Percentiles rank a stretch among this genome's conserved stretches.
These are phyloP conservation scores for Lactifluus pinguis DNA, from an alignment of 768 basidiomycete species.

Conservation along the genomic window DNA sequence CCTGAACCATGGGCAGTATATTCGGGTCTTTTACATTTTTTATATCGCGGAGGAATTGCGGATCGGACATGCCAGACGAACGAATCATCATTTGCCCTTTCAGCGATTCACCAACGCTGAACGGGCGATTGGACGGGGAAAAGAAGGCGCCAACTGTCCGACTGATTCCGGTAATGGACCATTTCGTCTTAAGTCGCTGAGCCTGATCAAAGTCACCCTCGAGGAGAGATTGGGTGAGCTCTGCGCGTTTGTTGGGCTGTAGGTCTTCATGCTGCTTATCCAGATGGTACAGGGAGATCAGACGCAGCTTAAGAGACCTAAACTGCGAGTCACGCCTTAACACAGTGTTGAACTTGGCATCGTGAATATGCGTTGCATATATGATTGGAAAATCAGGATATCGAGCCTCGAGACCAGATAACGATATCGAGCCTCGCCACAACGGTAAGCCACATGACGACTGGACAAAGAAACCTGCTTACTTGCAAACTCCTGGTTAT, in stretches of 20 bases:
- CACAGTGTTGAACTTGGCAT: not conserved
- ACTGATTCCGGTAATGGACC: not conserved
- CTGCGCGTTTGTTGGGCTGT: not conserved
- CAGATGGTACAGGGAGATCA: not conserved
- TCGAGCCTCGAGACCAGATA: not conserved
- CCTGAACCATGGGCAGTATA: not conserved
- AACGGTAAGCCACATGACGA: not conserved
- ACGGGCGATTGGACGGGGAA: too few relatives aligned
- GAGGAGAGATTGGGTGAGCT: not conserved
- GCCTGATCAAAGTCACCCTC: not conserved
- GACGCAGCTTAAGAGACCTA: not conserved
- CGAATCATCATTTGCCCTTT: conserved; percentile 1
- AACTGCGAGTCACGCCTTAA: not conserved
- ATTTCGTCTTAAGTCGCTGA: not conserved
- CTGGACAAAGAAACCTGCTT: not conserved
- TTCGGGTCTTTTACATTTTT: not conserved
- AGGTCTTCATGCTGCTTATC: not conserved
- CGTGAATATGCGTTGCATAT: not conserved
- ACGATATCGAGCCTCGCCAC: not conserved
- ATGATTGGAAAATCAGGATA: not conserved
- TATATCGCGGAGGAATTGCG: conserved; percentile 5
- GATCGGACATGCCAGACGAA: not conserved
- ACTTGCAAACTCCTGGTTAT: not conserved
- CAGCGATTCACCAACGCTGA: not conserved
- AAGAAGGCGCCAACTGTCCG: not conserved